Evolutionary conservation across 2,329 filamentous ascomycete genomes (phyloP), one percentile per base, ranked within the genome.

Genomic region (Nannizzia gypsea): DNA sequence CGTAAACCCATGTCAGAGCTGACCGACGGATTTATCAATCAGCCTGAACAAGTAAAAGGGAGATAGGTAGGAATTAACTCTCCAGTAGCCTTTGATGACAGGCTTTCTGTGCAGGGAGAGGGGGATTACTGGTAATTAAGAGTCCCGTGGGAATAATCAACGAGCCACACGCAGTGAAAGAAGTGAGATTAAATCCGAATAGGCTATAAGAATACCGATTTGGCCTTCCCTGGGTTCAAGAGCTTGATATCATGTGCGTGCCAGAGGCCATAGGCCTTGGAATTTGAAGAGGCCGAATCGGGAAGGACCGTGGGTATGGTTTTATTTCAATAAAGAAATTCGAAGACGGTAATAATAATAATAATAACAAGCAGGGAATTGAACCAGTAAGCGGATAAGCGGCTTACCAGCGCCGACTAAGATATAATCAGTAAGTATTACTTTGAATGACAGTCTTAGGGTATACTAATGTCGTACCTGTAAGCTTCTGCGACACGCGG

Each of bases 401-500:
- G 38, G 38, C 52, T 71, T 66, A 76, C 74, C 74, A 76, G 54
- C 74, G 74, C 60, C 74, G 74, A 61, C 68, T 67, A 58, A 60
- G 59, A 60, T 61, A 60, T 59, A 58, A 63, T 64, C 60, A 64
- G 65, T 59, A 60, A 61, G 6, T 15, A 22, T 15, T 36, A 52
- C 56, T 28, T 20, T 31, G 13, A 38, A 34, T 34, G 28, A 40
- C 2, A 38, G 40, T 20, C 40, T 11, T n/a, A 28, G 42, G 56
- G 56, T 31, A 58, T 40, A 22, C 20, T n/a, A n/a, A 34, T 40
- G 61, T 60, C 67, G 63, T 66, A 70, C 69, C 67, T 67, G 68
- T 76, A 76, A 57, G 74, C 74, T 60, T 67, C 71, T 9, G 69
- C 73, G 44, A 75, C 71, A 20, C 71, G 66, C n/a, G 74, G 74